A percentile compares a stretch with the other conserved stretches of the same genome.
Evolutionary conservation across 371 early-diverging fungal genomes (phyloP).

Genomic region (Thermomucor indicae-seudaticae): DNA sequence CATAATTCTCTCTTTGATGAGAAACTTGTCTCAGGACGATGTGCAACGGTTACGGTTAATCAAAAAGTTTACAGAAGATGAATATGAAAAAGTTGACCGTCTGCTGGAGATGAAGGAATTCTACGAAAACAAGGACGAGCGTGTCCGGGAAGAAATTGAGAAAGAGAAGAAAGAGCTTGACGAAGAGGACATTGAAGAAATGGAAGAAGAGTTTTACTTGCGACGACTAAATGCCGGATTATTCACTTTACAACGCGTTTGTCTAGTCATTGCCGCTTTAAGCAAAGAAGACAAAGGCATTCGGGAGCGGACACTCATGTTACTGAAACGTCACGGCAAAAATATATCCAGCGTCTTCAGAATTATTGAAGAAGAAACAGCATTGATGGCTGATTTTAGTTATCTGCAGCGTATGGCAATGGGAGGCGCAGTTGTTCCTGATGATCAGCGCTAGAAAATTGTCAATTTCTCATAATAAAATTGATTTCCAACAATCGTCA

Average conservation of each 20-base stretch:
- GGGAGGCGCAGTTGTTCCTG: constrained; percentile 12
- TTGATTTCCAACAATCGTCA: too few species aligned
- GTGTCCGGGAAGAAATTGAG: constrained; percentile 45
- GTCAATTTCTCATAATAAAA: too few species aligned
- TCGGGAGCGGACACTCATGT: constrained; percentile 18
- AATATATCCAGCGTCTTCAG: constrained; percentile 24
- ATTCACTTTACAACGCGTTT: constrained; percentile 78
- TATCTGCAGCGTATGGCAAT: constrained; percentile 20
- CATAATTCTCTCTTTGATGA: constrained; percentile 74
- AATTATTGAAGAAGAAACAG: constrained; percentile 28
- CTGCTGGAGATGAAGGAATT: constrained; percentile 69
- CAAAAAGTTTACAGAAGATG: constrained; percentile 79
- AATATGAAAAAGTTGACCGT: constrained; percentile 75
- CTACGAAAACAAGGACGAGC: constrained; percentile 59
- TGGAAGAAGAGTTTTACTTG: constrained; percentile 56
- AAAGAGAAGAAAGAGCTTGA: constrained; percentile 48
- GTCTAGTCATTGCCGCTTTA: constrained; percentile 60
- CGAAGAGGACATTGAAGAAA: constrained; percentile 48
- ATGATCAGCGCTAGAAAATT: constrained; percentile 7
- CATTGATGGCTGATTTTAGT: constrained; percentile 25
- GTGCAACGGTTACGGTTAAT: constrained; percentile 71
- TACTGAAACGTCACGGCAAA: constrained; percentile 20
- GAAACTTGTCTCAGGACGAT: constrained; percentile 50
- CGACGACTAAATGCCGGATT: constrained; percentile 76
- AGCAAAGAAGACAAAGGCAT: constrained; percentile 48